A percentile compares a stretch with the other conserved stretches of the same genome.
phyloP scores from a whole-genome alignment of 2,329 filamentous ascomycete species.

The Trichoderma sp. region DNA sequence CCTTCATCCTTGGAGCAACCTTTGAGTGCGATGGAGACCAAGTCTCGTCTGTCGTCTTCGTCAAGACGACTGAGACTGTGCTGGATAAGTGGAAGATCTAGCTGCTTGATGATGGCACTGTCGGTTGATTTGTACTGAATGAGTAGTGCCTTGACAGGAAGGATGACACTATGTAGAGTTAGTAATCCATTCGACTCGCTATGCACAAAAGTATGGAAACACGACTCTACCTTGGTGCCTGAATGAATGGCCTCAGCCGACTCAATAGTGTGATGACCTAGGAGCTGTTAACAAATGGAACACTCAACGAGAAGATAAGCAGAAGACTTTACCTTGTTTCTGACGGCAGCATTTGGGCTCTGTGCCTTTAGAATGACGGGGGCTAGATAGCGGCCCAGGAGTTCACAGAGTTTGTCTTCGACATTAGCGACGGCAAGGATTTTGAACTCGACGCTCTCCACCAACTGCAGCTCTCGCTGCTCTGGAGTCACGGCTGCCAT shows the following conservation, averaged over 20 bases:
- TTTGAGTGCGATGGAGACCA: conserved; percentile 57
- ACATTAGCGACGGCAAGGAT: conserved; percentile 77
- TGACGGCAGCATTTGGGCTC: conserved; percentile 75
- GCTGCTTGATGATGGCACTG: conserved; percentile 74
- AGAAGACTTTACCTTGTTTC: conserved; percentile 61
- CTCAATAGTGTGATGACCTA: conserved; percentile 51
- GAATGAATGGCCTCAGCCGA: conserved; percentile 53
- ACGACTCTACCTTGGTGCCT: conserved; percentile 45
- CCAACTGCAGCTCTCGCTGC: conserved; percentile 73
- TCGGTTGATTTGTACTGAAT: conserved; percentile 82
- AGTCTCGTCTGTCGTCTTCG: conserved; percentile 60
- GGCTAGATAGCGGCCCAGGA: conserved; percentile 75
- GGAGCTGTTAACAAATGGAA: not conserved
- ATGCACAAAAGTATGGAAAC: not conserved
- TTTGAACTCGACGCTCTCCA: conserved; percentile 80
- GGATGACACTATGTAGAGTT: conserved; percentile 54
- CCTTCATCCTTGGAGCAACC: conserved; percentile 34
- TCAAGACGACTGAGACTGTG: conserved; percentile 62
- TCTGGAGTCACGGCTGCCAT: conserved; percentile 47
- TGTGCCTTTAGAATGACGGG: conserved; percentile 82
- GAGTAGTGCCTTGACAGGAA: conserved; percentile 80
- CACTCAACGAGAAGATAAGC: not conserved
- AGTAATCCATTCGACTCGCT: not conserved
- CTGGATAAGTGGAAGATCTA: conserved; percentile 85
- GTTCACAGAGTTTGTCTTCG: conserved; percentile 74